Evolutionary conservation across 306 rosid genomes (phyloP), one percentile per base, ranked within the genome.

Genomic region (Pyrus betulifolia): DNA sequence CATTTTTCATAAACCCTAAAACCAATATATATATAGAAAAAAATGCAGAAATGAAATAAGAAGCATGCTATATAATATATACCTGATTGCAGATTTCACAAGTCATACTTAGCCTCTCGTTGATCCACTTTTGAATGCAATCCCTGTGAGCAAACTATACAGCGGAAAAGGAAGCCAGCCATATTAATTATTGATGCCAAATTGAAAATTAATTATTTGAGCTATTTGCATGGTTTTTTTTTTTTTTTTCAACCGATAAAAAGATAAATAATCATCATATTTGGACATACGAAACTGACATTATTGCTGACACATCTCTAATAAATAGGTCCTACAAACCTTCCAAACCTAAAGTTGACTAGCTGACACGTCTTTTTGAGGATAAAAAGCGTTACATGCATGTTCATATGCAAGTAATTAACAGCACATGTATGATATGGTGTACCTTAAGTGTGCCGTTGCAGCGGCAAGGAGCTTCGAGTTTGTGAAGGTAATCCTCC

Each of bases 41-140:
- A 55, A 19, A 21, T 6, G 60, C 55, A 49, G 8, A 49, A 55
- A 21, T 55, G 17, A 28, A 35, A 17, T 33, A 11, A 33, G 9
- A 44, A 72, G 19, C 21, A 49, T 49, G n/a, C 13, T 55, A 72
- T 33, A 9, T 38, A 40, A 22, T 11, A 55, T 22, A 71, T 74
- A 92, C 97, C 90, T 90, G 97, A 60, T 89, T 92, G 79, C 97
- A 92, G 69, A 92, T 82, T 84, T 92, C 97, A 61, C 97, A 92
- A 7, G 51, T 82, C 33, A 87, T 88, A 51, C 78, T 84, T 78
- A 88, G 89, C 71, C 87, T 88, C 76, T 90, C 90, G 71, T 81
- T 76, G 70, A 94, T 89, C 97, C 97, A 92, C 79, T 85, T 85
- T 74, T 92, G 97, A 80, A 92, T 81, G 77, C 97, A 92, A 80